Evolutionary conservation across 2,329 filamentous ascomycete genomes (phyloP).

Genomic region (Penicillium polonicum): DNA sequence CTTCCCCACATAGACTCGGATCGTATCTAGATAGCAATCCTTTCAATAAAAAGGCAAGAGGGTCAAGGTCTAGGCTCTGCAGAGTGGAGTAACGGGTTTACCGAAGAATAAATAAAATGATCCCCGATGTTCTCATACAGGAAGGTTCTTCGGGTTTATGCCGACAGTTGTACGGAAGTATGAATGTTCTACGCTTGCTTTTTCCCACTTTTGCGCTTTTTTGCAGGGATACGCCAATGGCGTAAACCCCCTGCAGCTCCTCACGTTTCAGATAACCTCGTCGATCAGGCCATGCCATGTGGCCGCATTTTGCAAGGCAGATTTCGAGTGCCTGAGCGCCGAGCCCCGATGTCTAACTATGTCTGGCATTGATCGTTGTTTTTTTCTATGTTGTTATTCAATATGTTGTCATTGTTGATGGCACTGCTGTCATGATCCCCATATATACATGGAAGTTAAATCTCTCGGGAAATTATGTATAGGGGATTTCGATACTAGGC

Average conservation of each 20-base stretch:
- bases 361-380: background rate
- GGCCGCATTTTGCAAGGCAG: slow-evolving; percentile 9
- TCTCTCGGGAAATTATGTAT: background rate
- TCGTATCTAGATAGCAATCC: background rate
- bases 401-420: background rate
- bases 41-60: background rate
- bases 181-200: background rate
- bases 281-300: slow-evolving; percentile 16
- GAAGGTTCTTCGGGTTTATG: background rate
- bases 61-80: background rate
- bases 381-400: background rate
- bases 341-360: background rate
- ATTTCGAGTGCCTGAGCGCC: background rate
- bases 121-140: background rate
- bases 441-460: background rate
- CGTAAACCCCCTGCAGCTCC: background rate
- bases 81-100: background rate
- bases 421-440: background rate
- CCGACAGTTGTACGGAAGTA: background rate
- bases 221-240: background rate
- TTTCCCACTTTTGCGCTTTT: background rate
- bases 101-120: background rate
- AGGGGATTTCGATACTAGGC: background rate
- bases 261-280: slow-evolving; percentile 6
- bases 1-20: background rate